A percentile compares a stretch with the other conserved stretches of the same genome.
Conservation (phyloP, 2,329 filamentous ascomycete genomes). For the Huntiella abstrusa region DNA sequence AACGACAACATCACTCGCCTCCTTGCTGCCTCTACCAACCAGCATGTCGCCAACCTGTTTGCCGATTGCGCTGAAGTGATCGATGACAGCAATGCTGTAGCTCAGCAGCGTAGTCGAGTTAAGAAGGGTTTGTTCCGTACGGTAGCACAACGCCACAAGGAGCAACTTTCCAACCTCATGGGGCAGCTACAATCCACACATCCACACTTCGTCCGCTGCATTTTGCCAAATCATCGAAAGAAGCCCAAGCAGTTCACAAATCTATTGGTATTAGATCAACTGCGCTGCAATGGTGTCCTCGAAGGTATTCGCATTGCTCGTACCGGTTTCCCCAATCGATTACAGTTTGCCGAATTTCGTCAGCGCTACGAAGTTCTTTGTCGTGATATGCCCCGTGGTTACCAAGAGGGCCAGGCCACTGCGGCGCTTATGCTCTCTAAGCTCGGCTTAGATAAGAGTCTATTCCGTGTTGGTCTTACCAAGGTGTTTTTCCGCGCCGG, state of each 20-base stretch:
- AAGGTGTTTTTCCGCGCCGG: slow-evolving; percentile 98
- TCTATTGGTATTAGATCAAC: slow-evolving; percentile 82
- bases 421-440: slow-evolving; percentile 78
- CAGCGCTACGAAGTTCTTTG: slow-evolving; percentile 93
- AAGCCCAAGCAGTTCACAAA: slow-evolving; percentile 81
- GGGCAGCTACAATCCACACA: slow-evolving; percentile 84
- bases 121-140: slow-evolving; percentile 97
- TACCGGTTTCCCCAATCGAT: slow-evolving; percentile 87
- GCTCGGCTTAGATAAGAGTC: slow-evolving; percentile 62
- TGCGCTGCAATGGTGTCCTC: slow-evolving; percentile 98
- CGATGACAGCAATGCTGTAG: slow-evolving; percentile 46
- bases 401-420: slow-evolving; percentile 74
- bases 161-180: slow-evolving; percentile 96
- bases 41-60: slow-evolving; percentile 71
- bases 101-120: slow-evolving; percentile 49
- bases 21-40: slow-evolving; percentile 62
- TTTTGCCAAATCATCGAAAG: slow-evolving; percentile 96
- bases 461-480: slow-evolving; percentile 85
- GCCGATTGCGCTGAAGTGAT: slow-evolving; percentile 70
- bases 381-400: slow-evolving; percentile 69
- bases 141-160: slow-evolving; percentile 90
- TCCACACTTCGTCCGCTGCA: slow-evolving; percentile 95
- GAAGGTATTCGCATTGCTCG: slow-evolving; percentile 94
- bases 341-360: slow-evolving; percentile 84
- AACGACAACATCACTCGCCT: slow-evolving; percentile 93